Evolutionary conservation across 2,329 filamentous ascomycete species (phyloP).

Genomic region (Huntiella decipiens): DNA sequence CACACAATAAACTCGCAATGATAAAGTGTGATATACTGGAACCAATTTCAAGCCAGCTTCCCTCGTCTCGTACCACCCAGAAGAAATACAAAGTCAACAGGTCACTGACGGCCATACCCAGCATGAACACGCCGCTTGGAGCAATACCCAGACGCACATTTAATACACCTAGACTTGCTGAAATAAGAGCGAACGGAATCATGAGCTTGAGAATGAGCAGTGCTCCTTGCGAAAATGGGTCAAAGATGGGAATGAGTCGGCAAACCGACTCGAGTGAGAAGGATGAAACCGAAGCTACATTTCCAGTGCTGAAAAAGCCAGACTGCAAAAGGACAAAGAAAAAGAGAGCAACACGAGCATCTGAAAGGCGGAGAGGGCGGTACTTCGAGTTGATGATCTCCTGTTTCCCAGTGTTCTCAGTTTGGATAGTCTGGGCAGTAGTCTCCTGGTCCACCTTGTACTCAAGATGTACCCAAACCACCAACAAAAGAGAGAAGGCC

Average conservation of each 20-base stretch:
- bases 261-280: constrained; percentile 85
- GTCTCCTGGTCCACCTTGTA: constrained; percentile 28
- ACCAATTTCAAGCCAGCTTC: constrained; percentile 92
- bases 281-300: constrained; percentile 80
- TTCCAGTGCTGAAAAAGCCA: constrained; percentile 92
- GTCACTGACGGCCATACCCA: constrained; percentile 81
- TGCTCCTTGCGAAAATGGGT: constrained; percentile 78
- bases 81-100: constrained; percentile 92
- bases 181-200: constrained; percentile 82
- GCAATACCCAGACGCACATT: constrained; percentile 71
- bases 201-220: constrained; percentile 77
- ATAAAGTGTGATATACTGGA: constrained; percentile 91
- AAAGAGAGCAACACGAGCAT: constrained; percentile 76
- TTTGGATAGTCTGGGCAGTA: neutral
- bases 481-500: constrained; percentile 61
- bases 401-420: constrained; percentile 11
- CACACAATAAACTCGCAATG: constrained; percentile 74
- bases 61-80: constrained; percentile 91
- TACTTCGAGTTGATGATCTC: constrained; percentile 17
- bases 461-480: constrained; percentile 86
- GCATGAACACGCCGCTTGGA: constrained; percentile 79
- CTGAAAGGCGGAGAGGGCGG: constrained; percentile 59
- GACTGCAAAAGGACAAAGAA: constrained; percentile 91
- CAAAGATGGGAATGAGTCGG: constrained; percentile 77
- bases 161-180: constrained; percentile 81